phyloP scores from a whole-genome alignment of 495 filamentous ascomycete genomes.

The Friedmanniomyces simplex region DNA sequence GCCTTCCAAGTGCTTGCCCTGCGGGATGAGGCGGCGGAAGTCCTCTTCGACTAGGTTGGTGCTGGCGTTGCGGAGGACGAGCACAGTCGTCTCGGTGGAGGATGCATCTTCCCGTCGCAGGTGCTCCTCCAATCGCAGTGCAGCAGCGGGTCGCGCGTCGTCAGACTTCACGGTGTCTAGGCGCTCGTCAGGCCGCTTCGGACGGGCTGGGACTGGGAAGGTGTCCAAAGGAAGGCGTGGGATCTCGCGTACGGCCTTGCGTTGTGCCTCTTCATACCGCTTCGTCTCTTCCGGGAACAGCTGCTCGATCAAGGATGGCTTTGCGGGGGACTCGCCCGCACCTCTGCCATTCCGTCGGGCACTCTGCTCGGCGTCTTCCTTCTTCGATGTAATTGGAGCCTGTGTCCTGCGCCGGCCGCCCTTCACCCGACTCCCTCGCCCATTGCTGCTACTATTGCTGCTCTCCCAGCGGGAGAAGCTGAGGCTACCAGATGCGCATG shows the following conservation, averaged over 20 bases:
- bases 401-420: not conserved
- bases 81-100: constrained; percentile 27
- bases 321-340: not conserved
- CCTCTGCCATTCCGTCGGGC: not conserved
- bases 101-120: not conserved
- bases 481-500: not conserved
- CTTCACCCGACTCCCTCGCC: not conserved
- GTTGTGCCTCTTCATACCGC: constrained; percentile 5
- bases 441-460: not conserved
- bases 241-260: constrained; percentile 17
- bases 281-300: constrained; percentile 43
- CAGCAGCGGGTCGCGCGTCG: not conserved
- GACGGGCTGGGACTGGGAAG: not conserved
- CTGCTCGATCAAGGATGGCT: constrained; percentile 43
- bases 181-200: not conserved
- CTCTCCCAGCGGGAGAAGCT: not conserved
- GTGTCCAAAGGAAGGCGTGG: constrained; percentile 27
- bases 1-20: constrained; percentile 50
- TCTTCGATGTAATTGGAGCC: not conserved
- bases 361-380: not conserved
- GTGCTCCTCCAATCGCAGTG: not conserved
- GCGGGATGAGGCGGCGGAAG: constrained; percentile 50
- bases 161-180: not conserved
- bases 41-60: constrained; percentile 49
- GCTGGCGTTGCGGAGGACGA: constrained; percentile 42